Conservation (phyloP, 495 filamentous ascomycete species). For the Xylaria bambusicola region DNA sequence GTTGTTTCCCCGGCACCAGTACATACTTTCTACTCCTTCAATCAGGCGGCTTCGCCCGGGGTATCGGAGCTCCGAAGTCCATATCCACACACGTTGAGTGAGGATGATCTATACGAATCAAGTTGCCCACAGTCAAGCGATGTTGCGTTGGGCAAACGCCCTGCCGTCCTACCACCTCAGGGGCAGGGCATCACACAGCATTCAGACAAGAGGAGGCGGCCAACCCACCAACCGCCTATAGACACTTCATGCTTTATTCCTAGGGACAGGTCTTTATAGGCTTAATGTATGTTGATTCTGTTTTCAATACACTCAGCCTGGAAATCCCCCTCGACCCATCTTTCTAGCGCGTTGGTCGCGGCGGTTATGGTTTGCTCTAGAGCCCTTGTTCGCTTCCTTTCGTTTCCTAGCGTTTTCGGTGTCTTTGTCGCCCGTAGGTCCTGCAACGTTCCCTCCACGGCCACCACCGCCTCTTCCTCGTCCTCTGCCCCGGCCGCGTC, state of each 20-base stretch:
- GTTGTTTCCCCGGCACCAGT: slow-evolving; percentile 28
- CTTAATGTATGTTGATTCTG: neutral
- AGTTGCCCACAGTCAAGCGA: slow-evolving; percentile 16
- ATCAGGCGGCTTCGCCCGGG: slow-evolving; percentile 23
- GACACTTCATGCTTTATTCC: neutral
- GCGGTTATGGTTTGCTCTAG: slow-evolving; percentile 65
- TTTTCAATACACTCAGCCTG: slow-evolving; percentile 41
- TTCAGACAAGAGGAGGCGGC: slow-evolving; percentile 24
- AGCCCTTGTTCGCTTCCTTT: slow-evolving; percentile 67
- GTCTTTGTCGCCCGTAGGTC: slow-evolving; percentile 58
- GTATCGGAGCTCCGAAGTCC: slow-evolving; percentile 28
- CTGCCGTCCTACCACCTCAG: slow-evolving; percentile 18
- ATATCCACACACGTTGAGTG: slow-evolving; percentile 27
- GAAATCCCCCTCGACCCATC: slow-evolving; percentile 65
- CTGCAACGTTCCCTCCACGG: slow-evolving; percentile 59
- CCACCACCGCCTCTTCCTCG: slow-evolving; percentile 48
- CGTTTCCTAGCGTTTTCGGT: slow-evolving; percentile 61
- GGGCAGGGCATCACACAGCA: slow-evolving; percentile 14
- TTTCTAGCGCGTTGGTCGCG: slow-evolving; percentile 76
- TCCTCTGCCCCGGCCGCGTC: slow-evolving; percentile 54
- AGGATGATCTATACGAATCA: slow-evolving; percentile 33
- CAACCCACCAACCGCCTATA: slow-evolving; percentile 11
- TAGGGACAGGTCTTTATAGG: neutral
- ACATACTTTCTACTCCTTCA: slow-evolving; percentile 21
- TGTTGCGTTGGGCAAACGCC: slow-evolving; percentile 24